Evolutionary conservation across 495 filamentous ascomycete genomes (phyloP).

Genomic region (Aspergillus olivimuriae): DNA sequence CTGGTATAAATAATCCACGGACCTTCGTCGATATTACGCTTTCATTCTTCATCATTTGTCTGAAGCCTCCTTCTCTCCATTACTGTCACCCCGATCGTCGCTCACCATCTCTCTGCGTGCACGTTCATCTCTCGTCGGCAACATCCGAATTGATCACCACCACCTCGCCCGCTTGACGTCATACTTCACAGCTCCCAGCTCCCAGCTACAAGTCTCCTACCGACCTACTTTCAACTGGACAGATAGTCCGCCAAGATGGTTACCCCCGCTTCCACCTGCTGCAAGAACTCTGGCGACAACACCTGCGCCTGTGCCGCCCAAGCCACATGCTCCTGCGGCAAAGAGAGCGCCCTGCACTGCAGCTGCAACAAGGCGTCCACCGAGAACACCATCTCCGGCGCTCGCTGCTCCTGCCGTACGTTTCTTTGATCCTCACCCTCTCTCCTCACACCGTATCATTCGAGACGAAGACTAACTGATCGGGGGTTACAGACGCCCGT

Average conservation of each 20-base stretch:
- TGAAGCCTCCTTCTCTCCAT: too few species aligned
- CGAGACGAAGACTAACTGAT: not conserved
- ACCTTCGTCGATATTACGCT: too few species aligned
- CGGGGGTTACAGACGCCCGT: conserved; percentile 45
- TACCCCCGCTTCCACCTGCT: conserved; percentile 55
- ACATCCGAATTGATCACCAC: too few species aligned
- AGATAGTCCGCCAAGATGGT: conserved; percentile 39
- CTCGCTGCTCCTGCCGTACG: conserved; percentile 79
- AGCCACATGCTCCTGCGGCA: conserved; percentile 79
- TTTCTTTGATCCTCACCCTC: conserved; percentile 15
- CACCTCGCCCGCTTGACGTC: too few species aligned
- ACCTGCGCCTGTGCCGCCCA: conserved; percentile 56
- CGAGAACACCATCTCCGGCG: conserved; percentile 69
- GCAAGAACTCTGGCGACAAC: conserved; percentile 47
- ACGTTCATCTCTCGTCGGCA: too few species aligned
- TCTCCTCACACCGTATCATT: too few species aligned
- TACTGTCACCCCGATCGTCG: too few species aligned
- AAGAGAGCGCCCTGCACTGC: conserved; percentile 79
- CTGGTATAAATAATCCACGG: too few species aligned
- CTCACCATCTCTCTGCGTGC: too few species aligned
- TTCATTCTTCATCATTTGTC: too few species aligned
- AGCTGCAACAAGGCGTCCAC: conserved; percentile 67
- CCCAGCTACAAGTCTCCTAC: not conserved
- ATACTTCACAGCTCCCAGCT: too few species aligned
- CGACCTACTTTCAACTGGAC: too few species aligned